Evolutionary conservation across 2,329 filamentous ascomycete genomes (phyloP).

Genomic region (Hymenotorrendiella dingleyae): DNA sequence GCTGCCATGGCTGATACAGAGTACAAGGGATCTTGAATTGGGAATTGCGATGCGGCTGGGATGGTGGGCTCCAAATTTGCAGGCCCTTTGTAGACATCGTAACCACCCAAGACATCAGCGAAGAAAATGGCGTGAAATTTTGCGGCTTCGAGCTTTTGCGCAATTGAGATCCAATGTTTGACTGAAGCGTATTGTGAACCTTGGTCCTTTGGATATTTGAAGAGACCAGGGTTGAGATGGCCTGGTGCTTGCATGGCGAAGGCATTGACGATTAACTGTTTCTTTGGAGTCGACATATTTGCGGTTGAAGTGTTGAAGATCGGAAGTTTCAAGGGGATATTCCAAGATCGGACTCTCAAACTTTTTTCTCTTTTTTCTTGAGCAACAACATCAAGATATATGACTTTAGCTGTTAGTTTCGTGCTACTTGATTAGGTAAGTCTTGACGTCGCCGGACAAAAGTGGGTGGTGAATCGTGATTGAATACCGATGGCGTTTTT

Average conservation of each 20-base stretch:
- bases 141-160: slow-evolving; percentile 50
- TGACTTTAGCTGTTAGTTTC: too few species aligned
- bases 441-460: too few species aligned
- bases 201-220: slow-evolving; percentile 58
- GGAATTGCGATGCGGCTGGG: slow-evolving; percentile 59
- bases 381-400: too few species aligned
- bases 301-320: too few species aligned
- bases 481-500: too few species aligned
- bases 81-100: slow-evolving; percentile 57
- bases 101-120: slow-evolving; percentile 56
- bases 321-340: too few species aligned
- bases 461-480: too few species aligned
- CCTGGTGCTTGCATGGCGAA: slow-evolving; percentile 45
- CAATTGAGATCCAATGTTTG: slow-evolving; percentile 55
- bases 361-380: too few species aligned
- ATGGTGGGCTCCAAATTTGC: slow-evolving; percentile 47
- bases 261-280: slow-evolving; percentile 42
- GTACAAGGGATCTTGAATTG: slow-evolving; percentile 58
- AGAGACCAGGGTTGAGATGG: slow-evolving; percentile 36
- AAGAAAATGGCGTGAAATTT: slow-evolving; percentile 63
- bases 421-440: too few species aligned
- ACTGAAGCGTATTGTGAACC: slow-evolving; percentile 55
- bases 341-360: too few species aligned
- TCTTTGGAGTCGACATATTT: slow-evolving; percentile 14
- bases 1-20: slow-evolving; percentile 62